Conservation (phyloP, 2,329 filamentous ascomycete species). For the Aspergillus costaricaensis region DNA sequence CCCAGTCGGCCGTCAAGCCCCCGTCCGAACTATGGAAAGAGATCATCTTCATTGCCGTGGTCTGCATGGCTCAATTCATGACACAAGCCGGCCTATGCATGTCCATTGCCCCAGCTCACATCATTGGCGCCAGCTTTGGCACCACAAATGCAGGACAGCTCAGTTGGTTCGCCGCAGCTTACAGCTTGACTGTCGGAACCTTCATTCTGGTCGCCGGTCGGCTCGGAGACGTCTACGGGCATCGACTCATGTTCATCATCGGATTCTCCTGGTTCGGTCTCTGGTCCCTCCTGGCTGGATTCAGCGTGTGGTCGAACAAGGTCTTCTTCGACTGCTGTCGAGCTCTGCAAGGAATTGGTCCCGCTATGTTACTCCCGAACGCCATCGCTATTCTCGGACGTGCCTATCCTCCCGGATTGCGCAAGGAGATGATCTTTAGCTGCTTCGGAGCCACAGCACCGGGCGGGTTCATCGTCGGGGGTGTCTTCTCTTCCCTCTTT, state of each 20-base stretch:
- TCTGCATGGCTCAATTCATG: conserved; percentile 41
- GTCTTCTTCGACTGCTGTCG: conserved; percentile 55
- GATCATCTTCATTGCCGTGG: conserved; percentile 31
- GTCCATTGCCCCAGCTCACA: conserved; percentile 50
- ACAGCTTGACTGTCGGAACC: conserved; percentile 48
- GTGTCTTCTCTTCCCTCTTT: conserved; percentile 44
- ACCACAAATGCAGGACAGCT: conserved; percentile 46
- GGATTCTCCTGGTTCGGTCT: conserved; percentile 41
- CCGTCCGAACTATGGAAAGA: conserved; percentile 25
- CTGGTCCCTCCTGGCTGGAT: conserved; percentile 42
- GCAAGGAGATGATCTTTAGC: conserved; percentile 64
- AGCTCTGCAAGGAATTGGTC: conserved; percentile 59
- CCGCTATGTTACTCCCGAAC: conserved; percentile 65
- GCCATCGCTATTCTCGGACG: conserved; percentile 63
- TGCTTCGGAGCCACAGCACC: conserved; percentile 54
- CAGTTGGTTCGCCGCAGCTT: conserved; percentile 60
- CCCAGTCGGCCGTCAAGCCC: conserved; percentile 17
- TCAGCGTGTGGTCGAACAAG: conserved; percentile 40
- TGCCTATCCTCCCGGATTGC: conserved; percentile 57
- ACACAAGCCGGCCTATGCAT: conserved; percentile 51
- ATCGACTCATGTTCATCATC: conserved; percentile 38
- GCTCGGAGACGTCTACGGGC: conserved; percentile 42
- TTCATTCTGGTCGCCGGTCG: conserved; percentile 42
- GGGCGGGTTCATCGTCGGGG: conserved; percentile 46
- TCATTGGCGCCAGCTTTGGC: conserved; percentile 52